Conservation (phyloP, 768 basidiomycete genomes). For the Collybia sp. region DNA sequence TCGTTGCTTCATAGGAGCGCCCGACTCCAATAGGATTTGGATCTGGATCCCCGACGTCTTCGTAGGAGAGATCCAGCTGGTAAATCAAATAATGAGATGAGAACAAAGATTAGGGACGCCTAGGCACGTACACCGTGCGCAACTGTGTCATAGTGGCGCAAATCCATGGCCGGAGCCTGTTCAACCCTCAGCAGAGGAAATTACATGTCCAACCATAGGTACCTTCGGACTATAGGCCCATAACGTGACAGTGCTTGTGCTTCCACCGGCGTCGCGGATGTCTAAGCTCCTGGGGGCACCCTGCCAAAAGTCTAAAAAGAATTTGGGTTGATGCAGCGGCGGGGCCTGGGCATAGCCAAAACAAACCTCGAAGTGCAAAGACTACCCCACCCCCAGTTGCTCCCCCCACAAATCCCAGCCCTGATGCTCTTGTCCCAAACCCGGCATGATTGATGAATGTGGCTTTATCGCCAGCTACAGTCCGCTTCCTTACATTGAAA, state of each 20-base stretch:
- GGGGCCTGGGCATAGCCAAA: too few species aligned
- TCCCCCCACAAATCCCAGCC: conserved; percentile 31
- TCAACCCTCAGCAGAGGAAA: not conserved
- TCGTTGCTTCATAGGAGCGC: conserved; percentile 27
- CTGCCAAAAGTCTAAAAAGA: conserved; percentile 31
- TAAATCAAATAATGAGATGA: not conserved
- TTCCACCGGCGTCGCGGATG: conserved; percentile 24
- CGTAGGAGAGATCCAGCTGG: conserved; percentile 32
- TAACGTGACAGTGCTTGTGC: conserved; percentile 22
- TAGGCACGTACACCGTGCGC: conserved; percentile 26
- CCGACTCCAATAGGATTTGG: conserved; percentile 31
- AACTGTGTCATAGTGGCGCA: conserved; percentile 33
- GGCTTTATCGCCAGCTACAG: conserved; percentile 19
- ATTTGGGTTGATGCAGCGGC: not conserved
- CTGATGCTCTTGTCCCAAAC: conserved; percentile 27
- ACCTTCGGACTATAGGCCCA: conserved; percentile 35
- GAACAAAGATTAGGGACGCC: too few species aligned
- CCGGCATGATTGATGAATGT: conserved; percentile 26
- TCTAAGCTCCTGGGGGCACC: conserved; percentile 29
- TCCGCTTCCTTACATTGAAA: conserved; percentile 26
- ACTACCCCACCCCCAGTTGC: conserved; percentile 28
- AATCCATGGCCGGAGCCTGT: conserved; percentile 29
- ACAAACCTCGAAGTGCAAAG: conserved; percentile 27
- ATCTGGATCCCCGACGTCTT: conserved; percentile 33
- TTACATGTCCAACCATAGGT: conserved; percentile 1